Evolutionary conservation across 176 grass and related monocot species (phyloP).

Genomic region (Echinochloa phyllopogon): DNA sequence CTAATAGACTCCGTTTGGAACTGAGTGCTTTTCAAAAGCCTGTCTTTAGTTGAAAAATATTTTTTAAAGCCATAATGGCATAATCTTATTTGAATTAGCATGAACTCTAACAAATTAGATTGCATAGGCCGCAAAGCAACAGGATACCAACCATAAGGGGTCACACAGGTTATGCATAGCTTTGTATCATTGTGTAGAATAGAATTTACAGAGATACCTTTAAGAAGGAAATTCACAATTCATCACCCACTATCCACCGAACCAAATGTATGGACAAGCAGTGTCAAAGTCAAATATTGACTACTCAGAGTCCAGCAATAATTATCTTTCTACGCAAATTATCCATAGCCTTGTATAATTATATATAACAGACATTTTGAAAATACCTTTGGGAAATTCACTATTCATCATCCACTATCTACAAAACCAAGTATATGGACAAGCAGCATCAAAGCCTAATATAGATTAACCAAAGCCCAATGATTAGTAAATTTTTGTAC

Average conservation of each 20-base stretch:
- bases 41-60: not conserved
- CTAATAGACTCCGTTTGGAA: not conserved
- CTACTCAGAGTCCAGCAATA: not conserved
- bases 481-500: not conserved
- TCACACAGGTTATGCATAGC: not conserved
- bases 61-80: not conserved
- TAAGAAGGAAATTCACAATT: conserved; percentile 12
- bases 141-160: not conserved
- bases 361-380: not conserved
- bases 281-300: not conserved
- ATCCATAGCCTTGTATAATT: not conserved
- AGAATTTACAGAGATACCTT: not conserved
- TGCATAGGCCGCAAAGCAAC: not conserved
- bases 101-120: not conserved
- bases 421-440: not conserved
- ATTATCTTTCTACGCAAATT: not conserved
- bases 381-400: not conserved
- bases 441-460: not conserved
- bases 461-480: not conserved
- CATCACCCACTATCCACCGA: not conserved
- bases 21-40: not conserved
- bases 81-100: conserved; percentile 10
- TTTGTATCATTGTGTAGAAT: not conserved
- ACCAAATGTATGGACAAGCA: not conserved
- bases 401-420: not conserved